phyloP scores from a whole-genome alignment of 1,139 yeast species.

The Yamadazyma dushanensis region DNA sequence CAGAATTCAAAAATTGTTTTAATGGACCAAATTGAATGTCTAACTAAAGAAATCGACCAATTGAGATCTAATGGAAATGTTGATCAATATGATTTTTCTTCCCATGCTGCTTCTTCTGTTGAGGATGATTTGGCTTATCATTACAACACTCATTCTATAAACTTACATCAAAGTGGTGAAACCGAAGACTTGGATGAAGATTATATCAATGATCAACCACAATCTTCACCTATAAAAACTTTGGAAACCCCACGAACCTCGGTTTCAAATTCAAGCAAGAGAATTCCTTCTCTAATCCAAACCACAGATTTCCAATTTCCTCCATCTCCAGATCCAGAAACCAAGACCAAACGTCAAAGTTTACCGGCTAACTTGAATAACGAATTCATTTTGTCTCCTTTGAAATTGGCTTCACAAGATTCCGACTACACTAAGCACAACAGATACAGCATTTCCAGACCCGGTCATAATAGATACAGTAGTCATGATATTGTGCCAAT shows the following conservation, averaged over 20 bases:
- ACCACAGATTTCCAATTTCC: slow-evolving; percentile 25
- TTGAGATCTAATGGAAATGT: slow-evolving; percentile 10
- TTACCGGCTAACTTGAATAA: slow-evolving; percentile 34
- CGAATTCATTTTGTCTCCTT: slow-evolving; percentile 47
- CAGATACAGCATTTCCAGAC: slow-evolving; percentile 32
- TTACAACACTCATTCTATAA: slow-evolving; percentile 21
- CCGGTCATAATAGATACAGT: slow-evolving; percentile 41
- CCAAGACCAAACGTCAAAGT: slow-evolving; percentile 31
- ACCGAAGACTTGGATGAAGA: slow-evolving; percentile 11
- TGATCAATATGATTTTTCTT: slow-evolving; percentile 10
- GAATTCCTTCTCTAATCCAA: slow-evolving; percentile 18
- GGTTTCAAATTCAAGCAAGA: slow-evolving; percentile 2
- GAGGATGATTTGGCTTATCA: slow-evolving; percentile 19
- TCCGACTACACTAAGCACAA: slow-evolving; percentile 10
- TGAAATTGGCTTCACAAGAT: slow-evolving; percentile 30
- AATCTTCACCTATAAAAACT: slow-evolving; percentile 17
- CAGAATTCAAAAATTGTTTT: slow-evolving; percentile 51
- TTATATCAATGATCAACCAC: slow-evolving; percentile 12
- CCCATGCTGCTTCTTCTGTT: slow-evolving; percentile 9
- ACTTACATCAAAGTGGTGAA: slow-evolving; percentile 23
- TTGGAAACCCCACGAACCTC: slow-evolving; percentile 13
- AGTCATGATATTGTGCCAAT: slow-evolving; percentile 48
- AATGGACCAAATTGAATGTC: slow-evolving; percentile 54
- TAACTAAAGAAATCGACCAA: slow-evolving; percentile 42
- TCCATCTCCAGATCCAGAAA: slow-evolving; percentile 37